phyloP scores from a whole-genome alignment of 2,329 filamentous ascomycete species.

The Fulvia fulva region DNA sequence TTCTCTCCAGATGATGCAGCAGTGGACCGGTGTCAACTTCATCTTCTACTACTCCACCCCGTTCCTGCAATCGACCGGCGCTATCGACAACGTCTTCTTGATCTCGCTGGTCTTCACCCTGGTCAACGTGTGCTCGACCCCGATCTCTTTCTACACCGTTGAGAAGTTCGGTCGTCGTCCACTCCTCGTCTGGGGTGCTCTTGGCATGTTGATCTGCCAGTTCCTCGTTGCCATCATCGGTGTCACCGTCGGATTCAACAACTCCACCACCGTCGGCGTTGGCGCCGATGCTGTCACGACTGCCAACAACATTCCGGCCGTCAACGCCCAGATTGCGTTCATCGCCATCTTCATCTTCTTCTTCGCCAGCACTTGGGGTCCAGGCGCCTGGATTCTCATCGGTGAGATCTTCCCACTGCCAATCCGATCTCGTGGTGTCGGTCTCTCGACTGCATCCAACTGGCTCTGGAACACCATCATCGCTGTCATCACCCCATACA shows the following conservation, averaged over 20 bases:
- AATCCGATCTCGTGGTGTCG: conserved; percentile 83
- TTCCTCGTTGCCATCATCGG: conserved; percentile 76
- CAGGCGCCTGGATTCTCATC: conserved; percentile 67
- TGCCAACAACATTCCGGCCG: conserved; percentile 38
- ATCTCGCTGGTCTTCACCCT: conserved; percentile 82
- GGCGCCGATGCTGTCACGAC: conserved; percentile 44
- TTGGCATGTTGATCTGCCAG: conserved; percentile 81
- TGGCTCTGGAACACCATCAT: conserved; percentile 58
- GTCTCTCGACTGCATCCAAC: conserved; percentile 81
- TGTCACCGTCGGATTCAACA: conserved; percentile 37
- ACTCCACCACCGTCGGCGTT: conserved; percentile 25
- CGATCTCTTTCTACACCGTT: conserved; percentile 80
- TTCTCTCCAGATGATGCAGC: conserved; percentile 50
- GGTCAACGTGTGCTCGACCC: conserved; percentile 82
- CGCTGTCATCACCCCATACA: conserved; percentile 58
- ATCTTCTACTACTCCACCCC: conserved; percentile 74
- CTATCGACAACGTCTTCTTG: conserved; percentile 73
- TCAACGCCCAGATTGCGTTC: conserved; percentile 72
- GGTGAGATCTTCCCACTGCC: conserved; percentile 88
- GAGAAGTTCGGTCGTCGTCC: conserved; percentile 77
- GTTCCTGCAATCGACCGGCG: conserved; percentile 75
- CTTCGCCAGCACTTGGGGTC: conserved; percentile 87
- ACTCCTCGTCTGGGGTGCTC: conserved; percentile 72
- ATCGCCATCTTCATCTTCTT: conserved; percentile 92
- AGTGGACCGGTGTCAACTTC: conserved; percentile 83